Evolutionary conservation across 331 rosid genomes (phyloP).

Genomic region (Rhamnella rubrinervis): DNA sequence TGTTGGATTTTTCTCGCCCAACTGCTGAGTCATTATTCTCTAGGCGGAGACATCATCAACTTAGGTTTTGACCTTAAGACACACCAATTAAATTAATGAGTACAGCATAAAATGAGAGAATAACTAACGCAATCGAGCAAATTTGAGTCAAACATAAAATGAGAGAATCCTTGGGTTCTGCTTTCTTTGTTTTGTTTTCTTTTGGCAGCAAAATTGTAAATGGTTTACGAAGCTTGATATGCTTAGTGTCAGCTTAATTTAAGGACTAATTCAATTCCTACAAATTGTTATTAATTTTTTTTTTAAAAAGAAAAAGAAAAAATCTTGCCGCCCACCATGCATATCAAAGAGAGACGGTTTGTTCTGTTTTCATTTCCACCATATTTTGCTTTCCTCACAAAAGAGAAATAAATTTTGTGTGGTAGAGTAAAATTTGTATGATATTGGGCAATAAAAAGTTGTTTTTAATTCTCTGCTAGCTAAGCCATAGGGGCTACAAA

Average conservation of each 20-base stretch:
- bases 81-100: background rate
- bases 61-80: slow-evolving; percentile 3
- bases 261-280: background rate
- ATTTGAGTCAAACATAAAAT: background rate
- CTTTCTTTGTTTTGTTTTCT: slow-evolving; percentile 17
- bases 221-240: background rate
- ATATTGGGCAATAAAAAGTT: slow-evolving; percentile 24
- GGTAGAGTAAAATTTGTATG: slow-evolving; percentile 16
- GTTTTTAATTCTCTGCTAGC: slow-evolving; percentile 10
- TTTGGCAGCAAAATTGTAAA: slow-evolving; percentile 18
- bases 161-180: slow-evolving; percentile 7
- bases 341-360: background rate
- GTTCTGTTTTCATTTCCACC: background rate
- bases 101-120: background rate
- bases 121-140: background rate
- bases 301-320: no score
- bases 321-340: background rate
- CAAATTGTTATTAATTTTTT: background rate
- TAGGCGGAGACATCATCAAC: background rate
- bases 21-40: background rate
- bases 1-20: background rate
- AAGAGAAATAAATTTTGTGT: slow-evolving; percentile 6
- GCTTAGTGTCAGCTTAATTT: slow-evolving; percentile 1
- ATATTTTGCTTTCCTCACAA: background rate
- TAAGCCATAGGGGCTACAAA: background rate